Evolutionary conservation across 352 stramenopile species (phyloP).

Genomic region (Pythium myriotylum): DNA sequence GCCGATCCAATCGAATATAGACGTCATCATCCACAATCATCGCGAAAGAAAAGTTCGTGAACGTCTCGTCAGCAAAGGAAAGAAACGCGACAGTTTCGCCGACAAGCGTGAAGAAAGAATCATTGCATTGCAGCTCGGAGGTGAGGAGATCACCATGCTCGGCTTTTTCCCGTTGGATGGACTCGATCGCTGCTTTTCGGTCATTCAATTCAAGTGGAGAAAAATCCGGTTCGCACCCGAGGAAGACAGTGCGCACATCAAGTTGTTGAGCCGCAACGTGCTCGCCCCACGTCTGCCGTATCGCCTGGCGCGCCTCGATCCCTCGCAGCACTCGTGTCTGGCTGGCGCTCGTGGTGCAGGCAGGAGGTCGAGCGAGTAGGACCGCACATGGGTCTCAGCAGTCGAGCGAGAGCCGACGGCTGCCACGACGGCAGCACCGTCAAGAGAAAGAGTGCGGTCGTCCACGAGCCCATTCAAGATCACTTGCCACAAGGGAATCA

Average conservation of each 20-base stretch:
- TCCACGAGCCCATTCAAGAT: too few species aligned
- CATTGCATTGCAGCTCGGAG: slow-evolving; percentile 42
- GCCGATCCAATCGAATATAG: slow-evolving; percentile 7
- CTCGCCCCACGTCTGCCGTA: slow-evolving; percentile 39
- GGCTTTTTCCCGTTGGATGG: slow-evolving; percentile 33
- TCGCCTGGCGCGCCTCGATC: slow-evolving; percentile 23
- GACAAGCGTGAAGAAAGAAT: slow-evolving; percentile 49
- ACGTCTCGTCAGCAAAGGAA: neutral
- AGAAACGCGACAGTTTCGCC: slow-evolving; percentile 56
- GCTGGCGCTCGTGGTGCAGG: neutral
- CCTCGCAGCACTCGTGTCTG: slow-evolving; percentile 36
- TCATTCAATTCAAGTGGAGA: neutral
- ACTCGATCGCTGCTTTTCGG: neutral
- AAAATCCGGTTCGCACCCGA: slow-evolving; percentile 32
- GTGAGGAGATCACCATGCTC: slow-evolving; percentile 50
- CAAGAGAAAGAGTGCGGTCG: too few species aligned
- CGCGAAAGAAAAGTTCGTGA: slow-evolving; percentile 3
- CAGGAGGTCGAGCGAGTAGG: neutral
- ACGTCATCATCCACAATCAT: slow-evolving; percentile 73
- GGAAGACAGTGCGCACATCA: slow-evolving; percentile 36
- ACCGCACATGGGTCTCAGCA: neutral
- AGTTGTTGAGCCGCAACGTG: neutral
- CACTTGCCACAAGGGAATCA: too few species aligned
- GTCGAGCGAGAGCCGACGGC: neutral
- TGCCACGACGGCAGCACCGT: too few species aligned